A percentile compares a stretch with the other conserved stretches of the same genome.
phyloP scores from a whole-genome alignment of 148 eudicot genomes.

The Cornus florida region DNA sequence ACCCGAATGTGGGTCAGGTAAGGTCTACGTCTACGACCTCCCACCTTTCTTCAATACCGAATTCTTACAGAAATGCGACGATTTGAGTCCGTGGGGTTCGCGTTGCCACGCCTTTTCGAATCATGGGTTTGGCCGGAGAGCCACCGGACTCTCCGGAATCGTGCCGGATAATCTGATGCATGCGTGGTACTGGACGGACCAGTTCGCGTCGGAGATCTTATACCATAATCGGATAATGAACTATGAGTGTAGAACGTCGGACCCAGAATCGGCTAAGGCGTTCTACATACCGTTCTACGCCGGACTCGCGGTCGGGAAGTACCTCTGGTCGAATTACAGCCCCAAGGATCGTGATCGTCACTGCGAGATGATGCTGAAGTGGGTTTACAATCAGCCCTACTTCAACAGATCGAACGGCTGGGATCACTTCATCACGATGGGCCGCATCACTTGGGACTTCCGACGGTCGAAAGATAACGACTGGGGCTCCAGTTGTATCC shows the following conservation, averaged over 20 bases:
- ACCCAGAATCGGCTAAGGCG: constrained; percentile 62
- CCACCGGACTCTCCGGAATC: constrained; percentile 21
- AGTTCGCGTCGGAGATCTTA: constrained; percentile 59
- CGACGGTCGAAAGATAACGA: constrained; percentile 42
- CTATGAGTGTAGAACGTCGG: constrained; percentile 51
- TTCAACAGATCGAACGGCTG: constrained; percentile 48
- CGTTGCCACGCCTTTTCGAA: constrained; percentile 59
- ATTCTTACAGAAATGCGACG: constrained; percentile 46
- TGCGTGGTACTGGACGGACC: constrained; percentile 77
- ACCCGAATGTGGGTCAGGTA: constrained; percentile 44
- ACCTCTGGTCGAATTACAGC: constrained; percentile 40
- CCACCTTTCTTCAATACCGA: constrained; percentile 59
- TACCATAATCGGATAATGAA: constrained; percentile 59
- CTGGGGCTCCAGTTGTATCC: constrained; percentile 64
- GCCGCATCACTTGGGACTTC: constrained; percentile 72
- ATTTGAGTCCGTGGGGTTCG: constrained; percentile 57
- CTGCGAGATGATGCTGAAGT: constrained; percentile 44
- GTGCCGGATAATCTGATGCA: constrained; percentile 35
- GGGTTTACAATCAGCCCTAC: constrained; percentile 43
- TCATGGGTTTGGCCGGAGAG: constrained; percentile 55
- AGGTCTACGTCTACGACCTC: constrained; percentile 63
- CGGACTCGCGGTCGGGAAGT: constrained; percentile 63
- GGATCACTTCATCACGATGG: constrained; percentile 67
- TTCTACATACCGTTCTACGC: constrained; percentile 85
- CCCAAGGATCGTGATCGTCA: constrained; percentile 46